Conservation (phyloP, 1,139 yeast genomes). For the Scheffersomyces illinoinensis region DNA sequence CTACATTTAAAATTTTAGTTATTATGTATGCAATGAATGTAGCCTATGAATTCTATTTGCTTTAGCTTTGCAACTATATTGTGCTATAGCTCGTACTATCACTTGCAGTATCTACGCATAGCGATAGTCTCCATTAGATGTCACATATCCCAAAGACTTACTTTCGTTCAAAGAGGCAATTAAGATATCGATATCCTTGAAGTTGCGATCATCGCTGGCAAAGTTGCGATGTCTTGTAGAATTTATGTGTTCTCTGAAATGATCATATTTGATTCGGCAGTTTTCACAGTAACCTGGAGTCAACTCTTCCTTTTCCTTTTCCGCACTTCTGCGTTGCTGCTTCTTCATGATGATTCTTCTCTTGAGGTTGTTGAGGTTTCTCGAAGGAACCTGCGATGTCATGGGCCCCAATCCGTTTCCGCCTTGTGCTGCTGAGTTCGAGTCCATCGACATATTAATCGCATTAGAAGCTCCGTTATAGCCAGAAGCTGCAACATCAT, state of each 20-base stretch:
- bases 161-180: slow-evolving; percentile 51
- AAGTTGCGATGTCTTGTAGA: slow-evolving; percentile 76
- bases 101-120: slow-evolving; percentile 14
- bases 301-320: slow-evolving; percentile 28
- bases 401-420: slow-evolving; percentile 75
- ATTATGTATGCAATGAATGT: background rate
- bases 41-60: background rate
- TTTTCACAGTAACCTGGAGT: slow-evolving; percentile 88
- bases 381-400: slow-evolving; percentile 66
- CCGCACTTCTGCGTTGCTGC: slow-evolving; percentile 19
- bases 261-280: slow-evolving; percentile 83
- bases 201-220: slow-evolving; percentile 73
- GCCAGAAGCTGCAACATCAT: slow-evolving; percentile 81
- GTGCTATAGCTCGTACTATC: background rate
- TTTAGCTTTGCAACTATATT: background rate
- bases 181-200: slow-evolving; percentile 73
- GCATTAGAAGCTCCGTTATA: slow-evolving; percentile 62
- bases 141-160: slow-evolving; percentile 41
- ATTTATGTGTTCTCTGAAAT: slow-evolving; percentile 72
- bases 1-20: background rate
- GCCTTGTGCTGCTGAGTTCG: slow-evolving; percentile 28
- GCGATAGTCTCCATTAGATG: slow-evolving; percentile 47
- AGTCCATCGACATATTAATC: slow-evolving; percentile 45
- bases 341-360: slow-evolving; percentile 49
- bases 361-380: slow-evolving; percentile 62